Evolutionary conservation across 257 asterid species (phyloP).

Genomic region (Jacaranda mimosifolia): DNA sequence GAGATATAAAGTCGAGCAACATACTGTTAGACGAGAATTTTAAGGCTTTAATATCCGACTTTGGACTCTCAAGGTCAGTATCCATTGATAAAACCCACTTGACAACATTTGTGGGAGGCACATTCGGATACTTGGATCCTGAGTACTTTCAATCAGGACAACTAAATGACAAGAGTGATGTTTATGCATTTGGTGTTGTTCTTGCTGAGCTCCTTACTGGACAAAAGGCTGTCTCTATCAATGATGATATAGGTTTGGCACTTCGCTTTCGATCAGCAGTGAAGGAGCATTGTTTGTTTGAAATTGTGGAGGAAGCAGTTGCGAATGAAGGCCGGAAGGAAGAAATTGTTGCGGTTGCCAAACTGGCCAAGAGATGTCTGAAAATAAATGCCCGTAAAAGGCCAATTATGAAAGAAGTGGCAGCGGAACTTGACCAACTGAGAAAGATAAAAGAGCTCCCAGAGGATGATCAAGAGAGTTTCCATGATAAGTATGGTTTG

Average conservation of each 20-base stretch:
- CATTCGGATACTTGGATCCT: slow-evolving; percentile 56
- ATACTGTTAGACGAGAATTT: slow-evolving; percentile 45
- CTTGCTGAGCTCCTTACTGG: slow-evolving; percentile 51
- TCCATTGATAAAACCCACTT: slow-evolving; percentile 43
- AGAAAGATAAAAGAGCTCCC: slow-evolving; percentile 21
- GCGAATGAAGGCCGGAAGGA: slow-evolving; percentile 25
- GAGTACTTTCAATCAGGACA: slow-evolving; percentile 48
- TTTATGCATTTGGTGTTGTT: slow-evolving; percentile 53
- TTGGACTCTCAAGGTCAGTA: slow-evolving; percentile 47
- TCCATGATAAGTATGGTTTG: not conserved
- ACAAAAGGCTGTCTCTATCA: slow-evolving; percentile 30
- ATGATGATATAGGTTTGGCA: slow-evolving; percentile 39
- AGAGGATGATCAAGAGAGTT: not conserved
- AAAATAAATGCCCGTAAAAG: slow-evolving; percentile 39
- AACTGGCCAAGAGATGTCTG: slow-evolving; percentile 35
- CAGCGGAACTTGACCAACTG: slow-evolving; percentile 46
- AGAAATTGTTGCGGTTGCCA: slow-evolving; percentile 39
- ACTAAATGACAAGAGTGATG: slow-evolving; percentile 52
- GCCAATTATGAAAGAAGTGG: slow-evolving; percentile 52
- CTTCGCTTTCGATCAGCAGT: slow-evolving; percentile 36
- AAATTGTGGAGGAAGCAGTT: slow-evolving; percentile 32
- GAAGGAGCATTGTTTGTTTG: slow-evolving; percentile 34
- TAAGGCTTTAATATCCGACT: slow-evolving; percentile 49
- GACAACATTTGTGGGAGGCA: slow-evolving; percentile 48
- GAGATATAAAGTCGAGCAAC: slow-evolving; percentile 54